phyloP scores from a whole-genome alignment of 306 rosid genomes.

The Rubus parviflorus region DNA sequence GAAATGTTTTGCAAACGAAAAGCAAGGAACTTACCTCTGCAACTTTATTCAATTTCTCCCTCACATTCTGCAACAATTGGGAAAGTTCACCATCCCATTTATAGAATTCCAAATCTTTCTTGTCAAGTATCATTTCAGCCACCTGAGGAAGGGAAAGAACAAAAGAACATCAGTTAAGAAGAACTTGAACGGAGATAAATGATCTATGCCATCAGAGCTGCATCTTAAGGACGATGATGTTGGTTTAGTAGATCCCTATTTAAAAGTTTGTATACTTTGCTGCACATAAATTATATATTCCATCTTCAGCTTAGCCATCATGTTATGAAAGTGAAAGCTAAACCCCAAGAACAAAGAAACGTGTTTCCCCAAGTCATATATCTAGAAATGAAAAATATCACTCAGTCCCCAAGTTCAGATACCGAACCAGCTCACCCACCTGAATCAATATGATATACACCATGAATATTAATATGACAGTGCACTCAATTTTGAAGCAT shows the following conservation, averaged over 20 bases:
- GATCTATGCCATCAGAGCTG: neutral
- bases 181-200: neutral
- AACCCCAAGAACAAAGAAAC: neutral
- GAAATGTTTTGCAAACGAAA: neutral
- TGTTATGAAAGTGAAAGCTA: neutral
- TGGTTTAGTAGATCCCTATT: neutral
- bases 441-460: neutral
- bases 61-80: conserved; percentile 78
- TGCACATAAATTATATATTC: neutral
- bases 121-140: conserved; percentile 65
- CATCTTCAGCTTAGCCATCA: neutral
- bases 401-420: neutral
- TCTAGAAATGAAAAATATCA: neutral
- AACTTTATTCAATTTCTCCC: conserved; percentile 85
- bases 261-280: neutral
- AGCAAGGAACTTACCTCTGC: conserved; percentile 57
- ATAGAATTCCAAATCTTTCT: conserved; percentile 80
- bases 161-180: neutral
- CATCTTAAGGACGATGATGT: conserved; percentile 1
- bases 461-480: neutral
- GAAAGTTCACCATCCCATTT: conserved; percentile 91
- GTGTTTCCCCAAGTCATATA: neutral
- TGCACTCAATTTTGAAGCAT: conserved; percentile 3
- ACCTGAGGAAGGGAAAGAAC: conserved; percentile 38
- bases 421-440: neutral